Evolutionary conservation across 169 alveolate genomes (phyloP), one percentile per base, ranked within the genome.

Genomic region (Cryptosporidium bovis): DNA sequence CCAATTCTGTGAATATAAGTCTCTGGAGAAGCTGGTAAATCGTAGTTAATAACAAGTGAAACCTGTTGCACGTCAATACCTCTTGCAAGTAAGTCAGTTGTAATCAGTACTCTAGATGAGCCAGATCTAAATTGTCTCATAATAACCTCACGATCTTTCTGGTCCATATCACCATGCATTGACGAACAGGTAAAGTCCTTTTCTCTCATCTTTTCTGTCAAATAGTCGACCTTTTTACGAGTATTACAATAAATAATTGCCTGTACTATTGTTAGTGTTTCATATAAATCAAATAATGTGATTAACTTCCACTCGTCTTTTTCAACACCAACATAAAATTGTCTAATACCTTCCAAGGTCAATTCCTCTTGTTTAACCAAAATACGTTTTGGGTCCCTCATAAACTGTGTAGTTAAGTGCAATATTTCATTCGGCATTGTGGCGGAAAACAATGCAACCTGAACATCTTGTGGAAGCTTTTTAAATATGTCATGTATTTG

Each of bases 21-120:
- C 92, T 97, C 99, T 46, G 97, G 96, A 50, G 97, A 95, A 51
- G 92, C 93, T 1, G 99, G 99, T 60, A 98, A 89, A 89, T 99
- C 99, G 93, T 97, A 99, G 95, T 98, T 98, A 92, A 99, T 97
- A 71, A 99, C 99, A 55, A 98, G 93, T 0, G 98, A 93, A 71
- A 97, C 99, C 93, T 96, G 97, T 91, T 97, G 99, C 50, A 98
- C 99, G 90, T 98, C 99, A 64, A 98, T 96, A 50, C 99, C 99
- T 87, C 99, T 96, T 8, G 99, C 99, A 89, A 98, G 93, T 85
- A 98, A 94, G 91, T 98, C 99, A 13, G 99, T 98, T 36, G 99
- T 96, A 90, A 99, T 97, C 82, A 99, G 93, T 36, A 98, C 98
- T 90, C 99, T 99, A 68, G 99, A 94, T 51, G 98, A 94, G 15